Conservation (phyloP, 1,284 basidiomycete species). For the Phlebopus sp. region DNA sequence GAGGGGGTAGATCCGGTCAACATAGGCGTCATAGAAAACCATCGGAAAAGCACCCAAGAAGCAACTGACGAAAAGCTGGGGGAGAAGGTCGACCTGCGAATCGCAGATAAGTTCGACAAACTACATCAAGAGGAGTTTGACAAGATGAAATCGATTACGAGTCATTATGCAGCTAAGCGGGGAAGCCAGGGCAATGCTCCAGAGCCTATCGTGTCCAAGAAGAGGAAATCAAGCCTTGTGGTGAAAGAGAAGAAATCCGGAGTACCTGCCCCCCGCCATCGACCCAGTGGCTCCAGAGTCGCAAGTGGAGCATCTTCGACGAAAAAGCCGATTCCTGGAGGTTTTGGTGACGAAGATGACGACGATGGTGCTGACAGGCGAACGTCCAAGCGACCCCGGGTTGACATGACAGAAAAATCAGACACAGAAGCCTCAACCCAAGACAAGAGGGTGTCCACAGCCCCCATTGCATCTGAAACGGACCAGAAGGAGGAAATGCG, state of each 20-base stretch:
- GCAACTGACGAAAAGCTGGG: conserved; percentile 19
- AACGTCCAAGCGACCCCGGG: conserved; percentile 42
- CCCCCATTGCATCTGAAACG: conserved; percentile 5
- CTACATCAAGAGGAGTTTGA: conserved; percentile 61
- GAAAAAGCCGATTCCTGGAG: conserved; percentile 52
- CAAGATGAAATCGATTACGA: conserved; percentile 75
- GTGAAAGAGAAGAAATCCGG: conserved; percentile 44
- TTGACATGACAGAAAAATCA: conserved; percentile 30
- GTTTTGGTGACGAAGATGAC: conserved; percentile 51
- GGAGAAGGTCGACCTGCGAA: conserved; percentile 17
- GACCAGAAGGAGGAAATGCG: conserved; percentile 34
- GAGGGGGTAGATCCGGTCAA: conserved; percentile 44
- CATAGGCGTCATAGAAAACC: conserved; percentile 39
- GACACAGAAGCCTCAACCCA: conserved; percentile 23
- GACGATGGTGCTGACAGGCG: conserved; percentile 31
- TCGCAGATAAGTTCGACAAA: conserved; percentile 53
- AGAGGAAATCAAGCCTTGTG: conserved; percentile 44
- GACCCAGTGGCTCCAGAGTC: conserved; percentile 24
- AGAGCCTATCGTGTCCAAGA: conserved; percentile 30
- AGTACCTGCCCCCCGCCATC: conserved; percentile 18
- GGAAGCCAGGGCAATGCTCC: conserved; percentile 16
- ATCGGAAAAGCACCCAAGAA: conserved; percentile 14
- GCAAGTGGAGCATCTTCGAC: conserved; percentile 43
- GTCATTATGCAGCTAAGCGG: conserved; percentile 54
- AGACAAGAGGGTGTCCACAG: background rate